Evolutionary conservation across 2,329 filamentous ascomycete species (phyloP).

Genomic region (Byssochlamys sp.): DNA sequence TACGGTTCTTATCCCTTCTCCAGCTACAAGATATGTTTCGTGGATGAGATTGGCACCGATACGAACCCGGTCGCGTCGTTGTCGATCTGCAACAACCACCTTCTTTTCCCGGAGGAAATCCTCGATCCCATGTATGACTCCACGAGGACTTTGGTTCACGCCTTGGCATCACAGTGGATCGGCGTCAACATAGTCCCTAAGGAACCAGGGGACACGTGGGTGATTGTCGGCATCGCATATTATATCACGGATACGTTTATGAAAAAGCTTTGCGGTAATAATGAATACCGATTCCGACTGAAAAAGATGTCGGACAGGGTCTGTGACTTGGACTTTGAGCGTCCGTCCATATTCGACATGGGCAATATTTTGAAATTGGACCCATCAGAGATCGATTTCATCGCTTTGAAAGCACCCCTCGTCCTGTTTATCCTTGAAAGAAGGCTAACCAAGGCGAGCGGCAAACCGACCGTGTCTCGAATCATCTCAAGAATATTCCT

Average conservation of each 20-base stretch:
- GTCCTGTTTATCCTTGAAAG: conserved; percentile 91
- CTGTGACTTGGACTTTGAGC: conserved; percentile 67
- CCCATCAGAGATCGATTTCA: conserved; percentile 77
- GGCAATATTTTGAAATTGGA: conserved; percentile 71
- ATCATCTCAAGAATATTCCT: conserved; percentile 80
- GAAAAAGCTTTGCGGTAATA: conserved; percentile 81
- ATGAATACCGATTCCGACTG: conserved; percentile 83
- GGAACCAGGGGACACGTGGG: conserved; percentile 72
- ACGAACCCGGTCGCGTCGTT: conserved; percentile 70
- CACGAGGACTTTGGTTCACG: conserved; percentile 70
- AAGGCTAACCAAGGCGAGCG: conserved; percentile 76
- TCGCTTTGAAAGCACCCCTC: conserved; percentile 79
- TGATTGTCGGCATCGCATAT: conserved; percentile 78
- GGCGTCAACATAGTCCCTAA: conserved; percentile 86
- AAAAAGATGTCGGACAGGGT: conserved; percentile 75
- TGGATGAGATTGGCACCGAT: conserved; percentile 75
- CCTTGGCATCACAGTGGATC: conserved; percentile 84
- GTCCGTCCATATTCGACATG: conserved; percentile 72
- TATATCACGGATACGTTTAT: conserved; percentile 94
- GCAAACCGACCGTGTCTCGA: conserved; percentile 70
- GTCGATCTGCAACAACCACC: conserved; percentile 73
- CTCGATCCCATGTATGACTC: conserved; percentile 76
- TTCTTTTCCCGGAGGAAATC: conserved; percentile 75
- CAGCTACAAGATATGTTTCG: conserved; percentile 85
- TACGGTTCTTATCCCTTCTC: conserved; percentile 87